Percentiles rank a stretch among this genome's conserved stretches.
These are phyloP conservation scores for Colletotrichum destructivum DNA, from an alignment of 2,329 filamentous ascomycete genomes.

Conservation along the genomic window DNA sequence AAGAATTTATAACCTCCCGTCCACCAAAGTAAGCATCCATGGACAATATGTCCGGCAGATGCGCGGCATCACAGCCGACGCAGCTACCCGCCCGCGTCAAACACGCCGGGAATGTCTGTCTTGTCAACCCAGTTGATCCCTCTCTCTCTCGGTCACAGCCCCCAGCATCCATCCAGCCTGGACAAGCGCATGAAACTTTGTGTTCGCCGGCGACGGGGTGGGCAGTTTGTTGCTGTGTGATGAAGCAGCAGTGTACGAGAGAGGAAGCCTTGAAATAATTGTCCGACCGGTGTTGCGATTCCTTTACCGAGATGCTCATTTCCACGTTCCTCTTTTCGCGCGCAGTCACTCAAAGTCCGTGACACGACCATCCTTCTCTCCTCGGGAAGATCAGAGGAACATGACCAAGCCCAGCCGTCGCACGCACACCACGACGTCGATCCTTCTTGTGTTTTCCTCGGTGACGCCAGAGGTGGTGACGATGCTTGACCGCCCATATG, in stretches of 20 bases:
- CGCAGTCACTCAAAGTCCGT: background rate
- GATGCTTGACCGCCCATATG: constrained; percentile 13
- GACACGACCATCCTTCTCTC: background rate
- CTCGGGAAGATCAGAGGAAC: background rate
- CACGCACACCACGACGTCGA: constrained; percentile 12
- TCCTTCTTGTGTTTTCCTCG: constrained; percentile 4
- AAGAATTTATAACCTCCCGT: too few relatives aligned
- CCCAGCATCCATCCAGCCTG: background rate
- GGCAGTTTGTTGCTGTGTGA: constrained; percentile 16
- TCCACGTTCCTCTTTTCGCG: constrained; percentile 4
- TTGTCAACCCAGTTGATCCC: background rate
- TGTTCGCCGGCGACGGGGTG: background rate
- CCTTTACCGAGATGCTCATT: background rate
- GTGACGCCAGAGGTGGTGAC: constrained; percentile 3
- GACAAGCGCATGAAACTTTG: background rate
- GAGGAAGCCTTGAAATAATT: background rate
- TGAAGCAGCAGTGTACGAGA: constrained; percentile 1
- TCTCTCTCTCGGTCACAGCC: background rate
- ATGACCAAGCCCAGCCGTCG: background rate
- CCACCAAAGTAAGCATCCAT: background rate
- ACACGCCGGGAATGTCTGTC: background rate
- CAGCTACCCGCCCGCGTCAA: constrained; percentile 9
- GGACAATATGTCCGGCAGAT: constrained; percentile 19
- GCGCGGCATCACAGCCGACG: constrained; percentile 27
- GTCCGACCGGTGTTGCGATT: constrained; percentile 9